Base-by-base conservation (phyloP, 2,329 filamentous ascomycete species). In the Parascedosporium putredinis region DNA sequence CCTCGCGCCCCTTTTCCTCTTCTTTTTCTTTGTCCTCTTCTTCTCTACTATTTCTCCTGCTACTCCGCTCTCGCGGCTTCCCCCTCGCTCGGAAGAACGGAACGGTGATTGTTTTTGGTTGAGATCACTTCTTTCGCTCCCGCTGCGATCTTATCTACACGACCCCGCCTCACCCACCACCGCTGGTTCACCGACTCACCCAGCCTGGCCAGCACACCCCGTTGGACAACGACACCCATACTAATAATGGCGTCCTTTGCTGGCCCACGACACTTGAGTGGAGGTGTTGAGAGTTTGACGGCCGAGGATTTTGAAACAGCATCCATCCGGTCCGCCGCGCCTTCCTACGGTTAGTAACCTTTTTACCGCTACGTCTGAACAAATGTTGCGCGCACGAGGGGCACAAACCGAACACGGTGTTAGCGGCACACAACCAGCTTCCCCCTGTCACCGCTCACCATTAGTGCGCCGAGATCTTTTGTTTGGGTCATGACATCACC, bases 261-360 rank as follows among this genome's bases (percentile, higher is more conserved):
- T 14, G 47, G 34, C 16, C 47, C 47, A 31, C 16, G 38, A 33
- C 40, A 45, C n/a, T 8, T 36, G 7, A 18, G 33, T 5, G 23
- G 25, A 10, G 40, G 47, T n/a, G 24, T 43, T n/a, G 47, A 50
- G 7, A 45, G 16, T 18, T 33, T 50, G 24, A 50, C 47, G 20
- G 57, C 66, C 5, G 75, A 79, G 52, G 81, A 85, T 60, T 79
- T 83, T 52, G 82, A 86, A 57, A 83, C 81, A 20, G 74, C 77
- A 5, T 86, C 83, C 8, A 76, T 86, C 53, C 78, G 71, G 56
- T 85, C 81, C 16, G 75, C 75, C 6, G 81, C 81, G n/a, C 82
- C 82, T 36, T 85, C 82, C 8, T 85, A 85, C 62, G 70, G 77
- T 81, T 57, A 71, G 75, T 67, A 33, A 52, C 23, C 33, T 22